Evolutionary conservation across 2,329 filamentous ascomycete genomes (phyloP).

Genomic region (Epichloe coenophiala): DNA sequence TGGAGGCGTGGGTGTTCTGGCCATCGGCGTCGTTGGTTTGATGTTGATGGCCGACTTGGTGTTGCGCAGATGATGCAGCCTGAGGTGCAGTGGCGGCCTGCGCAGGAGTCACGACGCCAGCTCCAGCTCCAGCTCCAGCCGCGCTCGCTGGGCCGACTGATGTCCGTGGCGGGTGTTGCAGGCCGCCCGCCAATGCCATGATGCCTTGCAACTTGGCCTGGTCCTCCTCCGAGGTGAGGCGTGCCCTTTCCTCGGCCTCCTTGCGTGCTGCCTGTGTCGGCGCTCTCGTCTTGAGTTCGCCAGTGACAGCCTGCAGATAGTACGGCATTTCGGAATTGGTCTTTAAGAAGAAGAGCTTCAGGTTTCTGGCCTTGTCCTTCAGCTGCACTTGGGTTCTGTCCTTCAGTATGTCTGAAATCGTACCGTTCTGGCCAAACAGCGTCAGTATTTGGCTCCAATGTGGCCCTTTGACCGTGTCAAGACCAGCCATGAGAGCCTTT

Average conservation of each 20-base stretch:
- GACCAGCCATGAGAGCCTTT: conserved; percentile 74
- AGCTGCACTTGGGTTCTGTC: conserved; percentile 84
- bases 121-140: conserved; percentile 6
- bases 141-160: conserved; percentile 13
- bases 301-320: conserved; percentile 76
- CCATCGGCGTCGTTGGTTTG: not conserved
- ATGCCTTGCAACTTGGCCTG: conserved; percentile 48
- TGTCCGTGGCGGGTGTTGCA: conserved; percentile 29
- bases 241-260: conserved; percentile 50
- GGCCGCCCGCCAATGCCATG: conserved; percentile 38
- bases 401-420: conserved; percentile 69
- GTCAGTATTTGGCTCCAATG: conserved; percentile 89
- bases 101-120: conserved; percentile 20
- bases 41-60: not conserved
- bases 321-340: conserved; percentile 83
- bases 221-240: conserved; percentile 44
- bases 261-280: conserved; percentile 60
- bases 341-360: conserved; percentile 87
- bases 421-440: conserved; percentile 68
- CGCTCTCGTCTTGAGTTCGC: conserved; percentile 75
- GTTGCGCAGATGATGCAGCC: conserved; percentile 4
- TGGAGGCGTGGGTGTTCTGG: not conserved
- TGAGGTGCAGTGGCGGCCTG: conserved; percentile 18
- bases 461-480: conserved; percentile 79
- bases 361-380: conserved; percentile 81